Evolutionary conservation across 768 basidiomycete species (phyloP), one percentile per base, ranked within the genome.

Genomic region (Hericium rajendrae): DNA sequence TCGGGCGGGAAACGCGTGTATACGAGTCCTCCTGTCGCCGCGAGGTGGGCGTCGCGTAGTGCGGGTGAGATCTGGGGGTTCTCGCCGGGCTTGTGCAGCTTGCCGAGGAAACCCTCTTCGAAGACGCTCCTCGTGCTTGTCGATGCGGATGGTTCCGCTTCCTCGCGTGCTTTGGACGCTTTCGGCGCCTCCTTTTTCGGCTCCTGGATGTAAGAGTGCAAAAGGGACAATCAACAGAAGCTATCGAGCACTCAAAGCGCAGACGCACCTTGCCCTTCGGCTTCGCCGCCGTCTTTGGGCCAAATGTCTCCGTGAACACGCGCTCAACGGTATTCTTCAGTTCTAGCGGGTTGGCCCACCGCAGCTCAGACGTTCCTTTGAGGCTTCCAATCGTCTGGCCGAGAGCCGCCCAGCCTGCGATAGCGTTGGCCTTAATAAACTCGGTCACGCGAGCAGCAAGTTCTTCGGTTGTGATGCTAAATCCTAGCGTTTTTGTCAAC

Each of bases 1-100:
- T 99, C 97, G 2, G 97, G 97, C 24, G 97, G 97, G 73, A 99
- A 99, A 40, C 97, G 91, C 11, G 97, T 99, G 74, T 86, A 86
- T 4, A 98, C 94, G 52, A 81, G 75, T 8, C 93, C 91, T 13
- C 79, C 81, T 0, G 97, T 98, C 5, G 77, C 78, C 8, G 81
- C 78, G 41, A 98, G 74, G 68, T 99, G 97, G 56, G 82, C 76
- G 60, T 91, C 85, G 49, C 88, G 86, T 53, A 97, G 81, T 53
- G 79, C 77, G 3, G 86, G 79, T 57, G 84, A 78, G 41, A 89
- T 78, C 70, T 99, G 97, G 22, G 88, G 85, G 72, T 97, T 99
- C 66, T 79, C 94, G 46, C 97, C 97, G 9, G 93, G 91, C 67
- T 86, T 92, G 69, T 99, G 94, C 28, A 99, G 83, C 55, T 82